Evolutionary conservation across 2,329 filamentous ascomycete genomes (phyloP).

Genomic region (Fusarium sp.): DNA sequence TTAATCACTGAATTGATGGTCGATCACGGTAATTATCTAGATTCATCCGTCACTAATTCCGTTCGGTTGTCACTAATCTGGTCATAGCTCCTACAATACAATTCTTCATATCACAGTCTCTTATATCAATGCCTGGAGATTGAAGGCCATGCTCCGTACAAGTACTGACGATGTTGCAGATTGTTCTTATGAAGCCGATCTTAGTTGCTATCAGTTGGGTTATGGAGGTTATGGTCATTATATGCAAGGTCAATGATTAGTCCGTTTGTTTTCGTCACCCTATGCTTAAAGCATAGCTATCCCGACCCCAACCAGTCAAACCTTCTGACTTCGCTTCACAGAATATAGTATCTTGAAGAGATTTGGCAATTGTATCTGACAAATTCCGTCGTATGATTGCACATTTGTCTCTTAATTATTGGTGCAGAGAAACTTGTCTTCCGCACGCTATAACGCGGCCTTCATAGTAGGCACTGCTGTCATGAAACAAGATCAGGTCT

Average conservation of each 20-base stretch:
- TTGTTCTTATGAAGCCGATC: not conserved
- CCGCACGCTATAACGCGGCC: not conserved
- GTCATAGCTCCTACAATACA: not conserved
- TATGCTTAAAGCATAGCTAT: not conserved
- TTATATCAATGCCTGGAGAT: not conserved
- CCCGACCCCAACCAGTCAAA: not conserved
- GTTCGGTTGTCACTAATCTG: not conserved
- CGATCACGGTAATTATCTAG: not conserved
- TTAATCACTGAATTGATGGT: not conserved
- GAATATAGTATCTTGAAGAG: not conserved
- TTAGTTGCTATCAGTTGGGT: not conserved
- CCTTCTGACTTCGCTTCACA: not conserved
- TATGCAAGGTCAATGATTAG: not conserved
- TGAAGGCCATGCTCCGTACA: not conserved
- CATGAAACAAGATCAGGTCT: constrained; percentile 21
- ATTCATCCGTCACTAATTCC: no score
- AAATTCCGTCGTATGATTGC: not conserved
- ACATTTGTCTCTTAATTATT: not conserved
- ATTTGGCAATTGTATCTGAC: not conserved
- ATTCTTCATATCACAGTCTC: not conserved
- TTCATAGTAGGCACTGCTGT: constrained; percentile 1
- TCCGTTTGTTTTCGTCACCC: not conserved
- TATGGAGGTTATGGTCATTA: not conserved
- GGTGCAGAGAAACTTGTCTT: constrained; percentile 6
- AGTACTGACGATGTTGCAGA: not conserved